Conservation (phyloP, 2,329 filamentous ascomycete genomes). For the Xylariaceae sp. region DNA sequence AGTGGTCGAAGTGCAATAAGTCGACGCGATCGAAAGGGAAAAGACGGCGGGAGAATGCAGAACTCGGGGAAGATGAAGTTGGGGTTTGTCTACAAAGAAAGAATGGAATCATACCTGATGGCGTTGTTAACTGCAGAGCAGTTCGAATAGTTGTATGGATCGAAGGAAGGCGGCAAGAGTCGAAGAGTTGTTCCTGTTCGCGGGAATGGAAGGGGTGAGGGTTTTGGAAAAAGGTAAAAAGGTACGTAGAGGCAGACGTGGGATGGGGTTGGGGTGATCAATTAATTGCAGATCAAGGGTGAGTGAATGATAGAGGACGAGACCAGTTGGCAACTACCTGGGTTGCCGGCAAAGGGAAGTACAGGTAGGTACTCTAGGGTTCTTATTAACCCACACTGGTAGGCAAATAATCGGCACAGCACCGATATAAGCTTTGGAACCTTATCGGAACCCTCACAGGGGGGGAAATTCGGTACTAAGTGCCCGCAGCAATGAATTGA, state of each 20-base stretch:
- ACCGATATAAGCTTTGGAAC: background rate
- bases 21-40: background rate
- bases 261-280: slow-evolving; percentile 18
- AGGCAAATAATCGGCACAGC: background rate
- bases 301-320: slow-evolving; percentile 1
- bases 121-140: background rate
- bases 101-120: slow-evolving; percentile 8
- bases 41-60: background rate
- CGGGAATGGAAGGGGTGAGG: background rate
- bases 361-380: background rate
- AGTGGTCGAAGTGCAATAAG: background rate
- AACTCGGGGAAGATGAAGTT: background rate
- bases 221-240: slow-evolving; percentile 13
- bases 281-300: slow-evolving; percentile 18
- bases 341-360: slow-evolving; percentile 16
- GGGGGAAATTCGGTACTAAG: slow-evolving; percentile 3
- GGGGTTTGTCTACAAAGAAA: background rate
- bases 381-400: background rate
- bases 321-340: slow-evolving; percentile 17
- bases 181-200: background rate
- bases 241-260: slow-evolving; percentile 8
- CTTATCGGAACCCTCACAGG: slow-evolving; percentile 20
- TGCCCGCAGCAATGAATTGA: background rate
- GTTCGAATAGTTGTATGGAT: slow-evolving; percentile 1
- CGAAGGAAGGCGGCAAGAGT: background rate